Evolutionary conservation across 768 basidiomycete species (phyloP).

Genomic region (Mycena sanguinolenta): DNA sequence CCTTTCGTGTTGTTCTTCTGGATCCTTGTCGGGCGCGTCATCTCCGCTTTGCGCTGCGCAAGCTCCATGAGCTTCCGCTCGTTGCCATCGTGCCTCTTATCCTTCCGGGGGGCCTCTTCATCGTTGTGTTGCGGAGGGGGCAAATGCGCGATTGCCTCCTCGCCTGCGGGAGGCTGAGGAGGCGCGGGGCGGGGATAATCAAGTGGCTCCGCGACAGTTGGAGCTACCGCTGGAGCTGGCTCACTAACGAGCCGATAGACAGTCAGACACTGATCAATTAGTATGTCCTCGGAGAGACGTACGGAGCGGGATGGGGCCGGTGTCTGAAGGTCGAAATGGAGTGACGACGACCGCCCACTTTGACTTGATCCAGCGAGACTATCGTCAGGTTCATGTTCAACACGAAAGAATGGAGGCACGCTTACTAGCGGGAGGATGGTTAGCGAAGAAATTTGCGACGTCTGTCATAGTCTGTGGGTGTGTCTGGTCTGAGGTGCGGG

Average conservation of each 20-base stretch:
- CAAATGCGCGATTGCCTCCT: slow-evolving; percentile 46
- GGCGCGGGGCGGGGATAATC: slow-evolving; percentile 70
- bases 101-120: slow-evolving; percentile 62
- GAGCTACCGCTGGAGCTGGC: slow-evolving; percentile 24
- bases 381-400: background rate
- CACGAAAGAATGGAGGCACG: background rate
- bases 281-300: background rate
- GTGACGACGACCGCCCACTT: slow-evolving; percentile 57
- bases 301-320: slow-evolving; percentile 52
- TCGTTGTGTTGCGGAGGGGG: slow-evolving; percentile 59
- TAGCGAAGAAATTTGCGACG: slow-evolving; percentile 40
- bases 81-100: slow-evolving; percentile 58
- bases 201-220: slow-evolving; percentile 41
- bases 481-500: slow-evolving; percentile 14
- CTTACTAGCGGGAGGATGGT: slow-evolving; percentile 66
- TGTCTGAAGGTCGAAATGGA: slow-evolving; percentile 56
- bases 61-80: slow-evolving; percentile 63
- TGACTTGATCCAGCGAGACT: slow-evolving; percentile 47
- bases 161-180: slow-evolving; percentile 38
- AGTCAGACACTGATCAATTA: background rate
- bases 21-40: slow-evolving; percentile 64
- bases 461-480: slow-evolving; percentile 46
- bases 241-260: slow-evolving; percentile 24
- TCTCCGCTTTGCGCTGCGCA: slow-evolving; percentile 60
- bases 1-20: slow-evolving; percentile 46